phyloP scores from a whole-genome alignment of 2,329 filamentous ascomycete genomes.

The Fusarium mexicanum region DNA sequence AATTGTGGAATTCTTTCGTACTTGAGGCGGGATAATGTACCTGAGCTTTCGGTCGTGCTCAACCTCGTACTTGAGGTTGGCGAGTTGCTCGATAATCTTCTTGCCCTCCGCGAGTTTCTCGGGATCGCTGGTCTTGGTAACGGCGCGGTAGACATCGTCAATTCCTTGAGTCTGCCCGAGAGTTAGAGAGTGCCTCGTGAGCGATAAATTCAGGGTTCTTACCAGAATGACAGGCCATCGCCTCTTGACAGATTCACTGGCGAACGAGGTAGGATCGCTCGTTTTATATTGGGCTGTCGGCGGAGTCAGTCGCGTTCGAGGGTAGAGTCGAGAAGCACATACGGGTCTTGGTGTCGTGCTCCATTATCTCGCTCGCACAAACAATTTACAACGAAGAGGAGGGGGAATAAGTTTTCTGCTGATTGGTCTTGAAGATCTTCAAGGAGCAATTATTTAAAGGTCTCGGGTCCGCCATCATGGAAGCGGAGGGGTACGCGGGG shows the following conservation, averaged over 20 bases:
- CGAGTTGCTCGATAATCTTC: slow-evolving; percentile 80
- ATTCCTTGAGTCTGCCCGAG: slow-evolving; percentile 81
- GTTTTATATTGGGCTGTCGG: slow-evolving; percentile 78
- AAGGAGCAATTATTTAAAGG: slow-evolving; percentile 16
- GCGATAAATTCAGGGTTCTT: slow-evolving; percentile 41
- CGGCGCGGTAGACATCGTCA: slow-evolving; percentile 88
- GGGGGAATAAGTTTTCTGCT: not conserved
- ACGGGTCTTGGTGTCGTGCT: slow-evolving; percentile 80
- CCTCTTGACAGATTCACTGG: slow-evolving; percentile 82
- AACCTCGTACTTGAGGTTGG: slow-evolving; percentile 90
- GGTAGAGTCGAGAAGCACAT: slow-evolving; percentile 45
- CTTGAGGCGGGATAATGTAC: slow-evolving; percentile 58
- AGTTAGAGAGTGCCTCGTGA: slow-evolving; percentile 1
- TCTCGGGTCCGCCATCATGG: slow-evolving; percentile 22
- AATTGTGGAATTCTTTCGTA: not conserved
- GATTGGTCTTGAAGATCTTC: slow-evolving; percentile 13
- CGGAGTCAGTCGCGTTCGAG: slow-evolving; percentile 22
- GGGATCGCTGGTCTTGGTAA: slow-evolving; percentile 66
- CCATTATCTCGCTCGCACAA: slow-evolving; percentile 55
- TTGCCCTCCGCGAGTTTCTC: slow-evolving; percentile 83
- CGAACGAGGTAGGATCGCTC: slow-evolving; percentile 86
- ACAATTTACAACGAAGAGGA: not conserved
- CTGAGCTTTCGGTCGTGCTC: slow-evolving; percentile 85
- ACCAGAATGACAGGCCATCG: slow-evolving; percentile 96
- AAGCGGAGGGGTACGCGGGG: slow-evolving; percentile 45